phyloP scores from a whole-genome alignment of 495 filamentous ascomycete species.

The Aspergillus hancockii region DNA sequence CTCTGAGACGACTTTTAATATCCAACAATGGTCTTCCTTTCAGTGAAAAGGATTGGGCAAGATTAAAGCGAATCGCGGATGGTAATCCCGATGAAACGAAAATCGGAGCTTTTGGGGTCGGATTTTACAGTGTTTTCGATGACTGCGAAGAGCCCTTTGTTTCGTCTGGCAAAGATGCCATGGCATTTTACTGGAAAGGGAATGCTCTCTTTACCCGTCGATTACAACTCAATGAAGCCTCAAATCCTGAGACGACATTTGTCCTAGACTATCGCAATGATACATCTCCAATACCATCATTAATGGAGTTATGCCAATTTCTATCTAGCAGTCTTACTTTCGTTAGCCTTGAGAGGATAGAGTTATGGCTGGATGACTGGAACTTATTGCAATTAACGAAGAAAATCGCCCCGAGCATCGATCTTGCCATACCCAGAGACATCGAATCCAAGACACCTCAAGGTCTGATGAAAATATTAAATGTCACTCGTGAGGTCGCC shows the following conservation, averaged over 20 bases:
- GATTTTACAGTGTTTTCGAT: slow-evolving; percentile 98
- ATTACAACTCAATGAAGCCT: slow-evolving; percentile 63
- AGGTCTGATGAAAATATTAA: slow-evolving; percentile 76
- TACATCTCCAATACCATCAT: slow-evolving; percentile 77
- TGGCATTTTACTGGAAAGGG: slow-evolving; percentile 99
- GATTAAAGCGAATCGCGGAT: slow-evolving; percentile 94
- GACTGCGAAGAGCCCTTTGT: slow-evolving; percentile 98
- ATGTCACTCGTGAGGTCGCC: slow-evolving; percentile 73
- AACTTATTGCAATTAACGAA: slow-evolving; percentile 76
- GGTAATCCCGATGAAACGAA: slow-evolving; percentile 98
- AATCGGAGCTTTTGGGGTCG: slow-evolving; percentile 97
- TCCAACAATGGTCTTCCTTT: slow-evolving; percentile 90
- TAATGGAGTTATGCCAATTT: slow-evolving; percentile 87
- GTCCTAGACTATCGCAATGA: slow-evolving; percentile 88
- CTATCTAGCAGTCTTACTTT: slow-evolving; percentile 95
- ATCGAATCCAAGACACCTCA: slow-evolving; percentile 80
- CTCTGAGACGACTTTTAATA: slow-evolving; percentile 77
- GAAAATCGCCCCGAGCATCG: slow-evolving; percentile 73
- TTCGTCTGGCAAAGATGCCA: slow-evolving; percentile 83
- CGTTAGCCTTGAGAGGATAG: slow-evolving; percentile 82
- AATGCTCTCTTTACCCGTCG: slow-evolving; percentile 90
- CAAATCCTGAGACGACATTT: slow-evolving; percentile 78
- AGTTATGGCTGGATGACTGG: slow-evolving; percentile 88
- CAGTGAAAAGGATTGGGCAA: slow-evolving; percentile 82
- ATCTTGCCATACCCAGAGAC: slow-evolving; percentile 73